Evolutionary conservation across 129 eudicot species (phyloP).

Genomic region (Tagetes patula): DNA sequence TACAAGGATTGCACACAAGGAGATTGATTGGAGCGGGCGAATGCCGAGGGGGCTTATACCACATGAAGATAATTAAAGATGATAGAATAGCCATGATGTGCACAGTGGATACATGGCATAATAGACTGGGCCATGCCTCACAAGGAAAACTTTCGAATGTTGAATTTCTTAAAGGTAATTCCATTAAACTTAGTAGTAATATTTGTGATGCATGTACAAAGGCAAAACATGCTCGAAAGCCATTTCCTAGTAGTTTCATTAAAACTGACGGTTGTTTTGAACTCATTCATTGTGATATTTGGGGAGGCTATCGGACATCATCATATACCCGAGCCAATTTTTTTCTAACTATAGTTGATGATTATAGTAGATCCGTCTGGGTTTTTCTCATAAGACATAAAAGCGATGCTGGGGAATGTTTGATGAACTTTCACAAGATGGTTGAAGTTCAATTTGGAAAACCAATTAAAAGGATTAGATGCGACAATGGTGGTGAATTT

Average conservation of each 20-base stretch:
- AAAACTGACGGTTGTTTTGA: neutral
- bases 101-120: neutral
- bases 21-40: no score
- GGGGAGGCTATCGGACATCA: no score
- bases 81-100: neutral
- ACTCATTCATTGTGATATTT: neutral
- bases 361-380: no score
- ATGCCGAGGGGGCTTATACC: no score
- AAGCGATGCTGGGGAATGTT: neutral
- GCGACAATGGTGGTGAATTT: no score
- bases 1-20: no score
- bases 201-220: neutral
- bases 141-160: neutral
- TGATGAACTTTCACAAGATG: no score
- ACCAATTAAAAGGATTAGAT: no score
- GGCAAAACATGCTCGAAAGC: neutral
- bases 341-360: no score
- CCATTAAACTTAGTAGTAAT: neutral
- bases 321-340: no score
- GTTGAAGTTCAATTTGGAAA: neutral
- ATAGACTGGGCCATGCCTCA: neutral
- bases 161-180: neutral
- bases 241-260: neutral
- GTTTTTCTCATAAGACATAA: no score
- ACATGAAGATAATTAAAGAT: no score